Evolutionary conservation across 805 yeast genomes (phyloP).

Genomic region (Suhomyces faveliae): DNA sequence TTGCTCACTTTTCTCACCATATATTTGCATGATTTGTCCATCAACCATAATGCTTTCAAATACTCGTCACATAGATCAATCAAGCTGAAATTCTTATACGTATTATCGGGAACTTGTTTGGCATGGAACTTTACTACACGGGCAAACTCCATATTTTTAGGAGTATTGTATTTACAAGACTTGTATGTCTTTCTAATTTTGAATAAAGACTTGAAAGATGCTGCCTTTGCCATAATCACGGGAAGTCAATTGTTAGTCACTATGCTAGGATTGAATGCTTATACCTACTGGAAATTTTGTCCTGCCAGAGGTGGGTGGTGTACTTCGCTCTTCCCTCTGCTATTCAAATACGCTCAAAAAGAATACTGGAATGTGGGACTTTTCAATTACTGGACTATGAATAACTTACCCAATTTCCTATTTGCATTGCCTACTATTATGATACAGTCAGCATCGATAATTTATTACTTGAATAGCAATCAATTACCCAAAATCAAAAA

Average conservation of each 20-base stretch:
- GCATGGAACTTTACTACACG: slow-evolving; percentile 62
- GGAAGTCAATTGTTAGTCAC: slow-evolving; percentile 56
- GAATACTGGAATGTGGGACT: slow-evolving; percentile 87
- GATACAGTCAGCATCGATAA: slow-evolving; percentile 42
- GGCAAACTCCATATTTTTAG: slow-evolving; percentile 75
- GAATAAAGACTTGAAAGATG: slow-evolving; percentile 16
- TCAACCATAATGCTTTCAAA: slow-evolving; percentile 20
- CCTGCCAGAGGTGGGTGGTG: slow-evolving; percentile 84
- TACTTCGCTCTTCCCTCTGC: slow-evolving; percentile 48
- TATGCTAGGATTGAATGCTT: slow-evolving; percentile 46
- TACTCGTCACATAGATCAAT: slow-evolving; percentile 17
- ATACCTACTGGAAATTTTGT: slow-evolving; percentile 63
- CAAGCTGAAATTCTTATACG: slow-evolving; percentile 24
- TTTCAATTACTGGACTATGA: slow-evolving; percentile 74
- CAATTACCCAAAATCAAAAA: slow-evolving; percentile 22
- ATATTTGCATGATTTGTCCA: slow-evolving; percentile 42
- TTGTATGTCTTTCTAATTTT: slow-evolving; percentile 24
- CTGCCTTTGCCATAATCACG: slow-evolving; percentile 41
- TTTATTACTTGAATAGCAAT: slow-evolving; percentile 38
- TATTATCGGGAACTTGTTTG: slow-evolving; percentile 54
- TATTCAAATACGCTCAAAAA: slow-evolving; percentile 69
- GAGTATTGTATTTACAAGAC: slow-evolving; percentile 64
- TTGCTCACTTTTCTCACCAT: slow-evolving; percentile 58
- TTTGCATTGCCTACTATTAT: slow-evolving; percentile 68
- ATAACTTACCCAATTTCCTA: slow-evolving; percentile 79